Evolutionary conservation across 1,284 basidiomycete species (phyloP).

Genomic region (Trichosporon sp.): DNA sequence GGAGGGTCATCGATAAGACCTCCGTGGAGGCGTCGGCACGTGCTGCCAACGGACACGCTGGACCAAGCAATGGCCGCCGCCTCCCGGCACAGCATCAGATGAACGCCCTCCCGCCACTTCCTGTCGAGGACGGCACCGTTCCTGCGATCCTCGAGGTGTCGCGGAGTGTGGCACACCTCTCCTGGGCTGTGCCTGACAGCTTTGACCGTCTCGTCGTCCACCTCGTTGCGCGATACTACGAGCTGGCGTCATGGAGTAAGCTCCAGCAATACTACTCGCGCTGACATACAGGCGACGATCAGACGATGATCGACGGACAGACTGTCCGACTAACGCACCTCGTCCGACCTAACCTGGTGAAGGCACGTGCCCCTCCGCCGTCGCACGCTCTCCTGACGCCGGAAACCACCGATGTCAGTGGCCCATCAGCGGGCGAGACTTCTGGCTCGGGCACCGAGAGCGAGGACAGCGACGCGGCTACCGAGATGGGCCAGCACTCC

Average conservation of each 20-base stretch:
- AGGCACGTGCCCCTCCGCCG: conserved; percentile 26
- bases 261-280: conserved; percentile 12
- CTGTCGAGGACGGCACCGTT: conserved; percentile 24
- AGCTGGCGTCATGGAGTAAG: conserved; percentile 55
- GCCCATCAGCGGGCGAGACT: conserved; percentile 36
- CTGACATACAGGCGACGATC: conserved; percentile 41
- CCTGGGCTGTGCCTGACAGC: conserved; percentile 49
- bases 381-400: conserved; percentile 44
- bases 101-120: conserved; percentile 37
- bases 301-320: conserved; percentile 31
- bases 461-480: conserved; percentile 26
- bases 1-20: conserved; percentile 44
- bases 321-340: conserved; percentile 53
- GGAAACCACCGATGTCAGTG: conserved; percentile 48
- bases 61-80: conserved; percentile 28
- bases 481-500: conserved; percentile 35
- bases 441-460: conserved; percentile 25
- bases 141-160: conserved; percentile 51
- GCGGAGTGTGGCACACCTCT: conserved; percentile 50
- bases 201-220: conserved; percentile 55
- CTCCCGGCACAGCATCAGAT: conserved; percentile 43
- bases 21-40: conserved; percentile 31
- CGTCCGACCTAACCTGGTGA: conserved; percentile 44
- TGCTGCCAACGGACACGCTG: conserved; percentile 15
- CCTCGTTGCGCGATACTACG: conserved; percentile 53